phyloP scores from a whole-genome alignment of 2,329 filamentous ascomycete genomes.

The Saccharata proteae region DNA sequence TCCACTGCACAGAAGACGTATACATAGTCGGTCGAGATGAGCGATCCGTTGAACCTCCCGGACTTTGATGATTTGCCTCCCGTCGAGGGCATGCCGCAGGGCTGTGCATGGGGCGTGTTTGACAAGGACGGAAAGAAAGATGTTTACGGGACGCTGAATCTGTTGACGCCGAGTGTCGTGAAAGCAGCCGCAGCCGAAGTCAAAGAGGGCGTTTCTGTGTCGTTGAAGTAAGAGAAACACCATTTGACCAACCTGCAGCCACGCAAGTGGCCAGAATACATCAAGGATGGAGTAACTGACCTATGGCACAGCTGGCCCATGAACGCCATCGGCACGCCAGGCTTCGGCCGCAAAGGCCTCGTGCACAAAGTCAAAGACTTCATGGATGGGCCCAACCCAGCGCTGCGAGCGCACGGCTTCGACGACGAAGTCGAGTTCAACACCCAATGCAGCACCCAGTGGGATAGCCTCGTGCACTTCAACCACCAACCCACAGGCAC shows the following conservation, averaged over 20 bases:
- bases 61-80: conserved; percentile 1
- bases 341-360: conserved; percentile 21
- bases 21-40: too few relatives aligned
- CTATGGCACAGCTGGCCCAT: conserved; percentile 10
- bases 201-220: conserved; percentile 38
- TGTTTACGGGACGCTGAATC: conserved; percentile 35
- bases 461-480: conserved; percentile 29
- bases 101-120: conserved; percentile 9
- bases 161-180: conserved; percentile 36
- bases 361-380: conserved; percentile 24
- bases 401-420: conserved; percentile 9
- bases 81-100: conserved; percentile 3
- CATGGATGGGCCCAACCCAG: conserved; percentile 9
- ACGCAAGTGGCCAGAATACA: not conserved
- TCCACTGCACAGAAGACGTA: too few relatives aligned
- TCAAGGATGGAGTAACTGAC: too few relatives aligned
- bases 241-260: not conserved
- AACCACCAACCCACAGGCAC: not conserved
- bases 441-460: conserved; percentile 44
- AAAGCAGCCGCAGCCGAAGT: conserved; percentile 32
- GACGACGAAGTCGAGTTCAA: conserved; percentile 36
- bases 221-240: conserved; percentile 42
- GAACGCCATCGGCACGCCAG: conserved; percentile 13
- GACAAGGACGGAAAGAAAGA: conserved; percentile 8
- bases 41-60: conserved; percentile 16